Evolutionary conservation across 208 protist genomes (phyloP), one percentile per base, ranked within the genome.

Genomic region (Trypanosomatidae sp.): DNA sequence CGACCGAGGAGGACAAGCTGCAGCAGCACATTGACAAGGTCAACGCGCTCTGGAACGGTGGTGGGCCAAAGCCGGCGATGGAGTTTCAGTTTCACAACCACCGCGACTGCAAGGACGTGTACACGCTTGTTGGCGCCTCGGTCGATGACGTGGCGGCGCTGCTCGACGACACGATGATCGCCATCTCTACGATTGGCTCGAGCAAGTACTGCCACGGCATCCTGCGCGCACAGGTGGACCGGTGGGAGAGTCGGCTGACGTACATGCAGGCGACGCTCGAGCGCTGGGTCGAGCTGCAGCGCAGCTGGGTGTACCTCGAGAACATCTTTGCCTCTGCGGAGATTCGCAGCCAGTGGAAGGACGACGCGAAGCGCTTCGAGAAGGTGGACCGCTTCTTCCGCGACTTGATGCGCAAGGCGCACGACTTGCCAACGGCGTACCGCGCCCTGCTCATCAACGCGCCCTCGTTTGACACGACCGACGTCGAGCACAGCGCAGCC

Each of bases 301-400:
- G 92, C 25, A 94, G 86, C 49, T 98, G 96, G 95, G 90, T 98
- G 50, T 97, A 97, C 65, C 75, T 96, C 25, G 94, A 98, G 58
- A 93, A 92, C 45, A 97, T 98, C 41, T 97, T 97, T 56, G 77
- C 79, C n/a, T 82, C 77, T 21, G 69, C 89, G 6, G 95, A 98
- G 60, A 98, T 99, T 56, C 73, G 89, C 10, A 83, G 85, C 24
- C 95, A 99, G 73, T 96, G 97, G 77, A 96, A 95, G 41, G 75
- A 90, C 43, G 96, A 98, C 64, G 79, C 86, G 3, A 95, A 97
- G 63, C 66, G 84, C 20, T 99, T 99, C 61, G 66, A 82, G 43
- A 82, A 75, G 42, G 93, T 95, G 15, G 92, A 98, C 64, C 71
- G 85, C 55, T 86, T 90, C 38, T 99, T 85, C 71, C 81, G 88